Evolutionary conservation across 225 moss, liverwort and hornwort species (phyloP).

Genomic region (Thuidium tamariscinum): DNA sequence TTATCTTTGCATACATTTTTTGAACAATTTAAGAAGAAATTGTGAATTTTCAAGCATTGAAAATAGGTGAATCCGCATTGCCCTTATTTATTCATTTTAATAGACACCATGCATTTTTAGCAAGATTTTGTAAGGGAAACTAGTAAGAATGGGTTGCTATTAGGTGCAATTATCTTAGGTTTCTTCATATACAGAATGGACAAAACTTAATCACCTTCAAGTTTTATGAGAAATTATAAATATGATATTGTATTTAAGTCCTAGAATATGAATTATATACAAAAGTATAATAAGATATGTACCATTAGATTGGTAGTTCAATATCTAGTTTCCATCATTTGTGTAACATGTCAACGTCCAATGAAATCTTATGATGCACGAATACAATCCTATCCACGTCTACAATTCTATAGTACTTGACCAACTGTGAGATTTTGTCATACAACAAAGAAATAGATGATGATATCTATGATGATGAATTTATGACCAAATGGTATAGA

Average conservation of each 20-base stretch:
- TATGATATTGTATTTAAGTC: background rate
- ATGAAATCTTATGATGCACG: background rate
- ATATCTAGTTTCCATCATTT: background rate
- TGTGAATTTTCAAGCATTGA: background rate
- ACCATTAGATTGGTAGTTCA: background rate
- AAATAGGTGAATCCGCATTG: background rate
- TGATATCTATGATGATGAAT: background rate
- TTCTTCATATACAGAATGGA: background rate
- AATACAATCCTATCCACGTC: fast-evolving
- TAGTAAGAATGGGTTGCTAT: background rate
- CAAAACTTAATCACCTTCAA: background rate
- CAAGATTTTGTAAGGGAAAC: fast-evolving
- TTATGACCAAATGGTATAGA: no score
- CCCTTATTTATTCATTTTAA: fast-evolving
- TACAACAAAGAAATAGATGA: no score
- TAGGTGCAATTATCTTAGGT: background rate
- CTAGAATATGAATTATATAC: fast-evolving
- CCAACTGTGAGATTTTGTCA: background rate
- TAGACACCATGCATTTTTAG: fast-evolving
- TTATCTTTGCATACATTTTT: background rate
- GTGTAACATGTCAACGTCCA: background rate
- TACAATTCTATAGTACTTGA: background rate
- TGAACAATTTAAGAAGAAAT: background rate
- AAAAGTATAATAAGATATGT: no score
- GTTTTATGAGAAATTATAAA: no score